Evolutionary conservation across 805 yeast species (phyloP), one percentile per base, ranked within the genome.

Genomic region (Diddensiella santjacobensis): DNA sequence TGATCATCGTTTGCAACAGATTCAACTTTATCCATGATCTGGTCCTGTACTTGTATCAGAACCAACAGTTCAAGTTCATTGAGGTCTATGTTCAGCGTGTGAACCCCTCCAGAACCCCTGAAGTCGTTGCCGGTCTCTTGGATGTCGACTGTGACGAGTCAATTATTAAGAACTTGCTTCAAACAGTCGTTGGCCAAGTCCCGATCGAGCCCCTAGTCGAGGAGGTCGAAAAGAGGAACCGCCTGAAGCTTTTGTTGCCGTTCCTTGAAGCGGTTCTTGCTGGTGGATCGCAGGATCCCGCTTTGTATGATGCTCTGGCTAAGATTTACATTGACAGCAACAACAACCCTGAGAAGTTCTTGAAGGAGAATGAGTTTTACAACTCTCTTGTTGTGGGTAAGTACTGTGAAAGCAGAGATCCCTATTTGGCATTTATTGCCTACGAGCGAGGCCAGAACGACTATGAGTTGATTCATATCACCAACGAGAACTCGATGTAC

Each of bases 341-440:
- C 77, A 93, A 93, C 74, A 85, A 89, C 59, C 98, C 99, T 31
- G 99, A 93, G 68, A 89, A 88, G 69, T 93, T 93, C 75, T 78
- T 93, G 73, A 84, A 82, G 65, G 98, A 91, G 69, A 93, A 93
- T 69, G 77, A 82, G 58, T 77, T 78, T 63, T 93, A 93, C 71
- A 95, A 93, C 70, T 84, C 98, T n/a, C 73, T 87, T 58, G 85
- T 85, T 60, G 97, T 93, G 57, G 99, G 99, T 75, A 88, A 81
- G 66, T 93, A 93, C 75, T 93, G 99, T 77, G 99, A 93, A 71
- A 91, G 87, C 80, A 86, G 99, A 71, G 99, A 93, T 64, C 99
- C 99, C 54, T 93, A 88, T 71, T 75, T 93, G 66, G 99, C 99
- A 23, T 93, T 88, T 69, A 93, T 93, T 71, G 95, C 96, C 45